Evolutionary conservation across 345 rosid species (phyloP).

Genomic region (Camelina laxa): DNA sequence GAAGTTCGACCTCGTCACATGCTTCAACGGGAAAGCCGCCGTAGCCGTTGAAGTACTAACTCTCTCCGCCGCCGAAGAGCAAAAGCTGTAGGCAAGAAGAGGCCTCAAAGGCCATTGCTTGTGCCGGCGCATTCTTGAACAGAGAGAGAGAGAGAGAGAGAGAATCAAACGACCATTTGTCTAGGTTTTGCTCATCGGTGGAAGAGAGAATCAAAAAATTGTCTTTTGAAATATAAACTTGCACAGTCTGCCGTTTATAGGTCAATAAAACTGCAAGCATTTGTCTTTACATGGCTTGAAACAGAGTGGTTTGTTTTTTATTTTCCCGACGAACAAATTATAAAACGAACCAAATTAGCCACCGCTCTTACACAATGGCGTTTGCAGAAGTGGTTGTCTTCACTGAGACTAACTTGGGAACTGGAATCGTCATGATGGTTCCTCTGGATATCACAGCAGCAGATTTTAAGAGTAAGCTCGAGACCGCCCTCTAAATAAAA

Average conservation of each 20-base stretch:
- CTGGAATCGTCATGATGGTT: conserved; percentile 61
- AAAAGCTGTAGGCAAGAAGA: conserved; percentile 49
- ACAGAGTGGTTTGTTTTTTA: conserved; percentile 18
- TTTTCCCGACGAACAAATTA: not conserved
- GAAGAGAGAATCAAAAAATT: no score
- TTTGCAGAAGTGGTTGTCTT: conserved; percentile 53
- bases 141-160: conserved; percentile 32
- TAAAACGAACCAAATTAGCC: not conserved
- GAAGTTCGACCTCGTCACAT: conserved; percentile 80
- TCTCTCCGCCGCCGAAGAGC: conserved; percentile 31
- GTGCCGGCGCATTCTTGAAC: conserved; percentile 40
- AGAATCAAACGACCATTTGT: conserved; percentile 14
- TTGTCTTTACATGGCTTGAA: conserved; percentile 11
- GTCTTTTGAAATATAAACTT: not conserved
- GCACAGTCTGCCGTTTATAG: conserved; percentile 32
- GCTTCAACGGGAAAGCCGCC: conserved; percentile 72
- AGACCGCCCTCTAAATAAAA: not conserved
- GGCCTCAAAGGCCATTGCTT: conserved; percentile 48
- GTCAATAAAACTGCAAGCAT: conserved; percentile 25
- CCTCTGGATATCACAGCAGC: conserved; percentile 50
- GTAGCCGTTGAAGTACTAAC: conserved; percentile 26
- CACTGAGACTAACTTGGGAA: conserved; percentile 60
- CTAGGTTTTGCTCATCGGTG: conserved; percentile 30
- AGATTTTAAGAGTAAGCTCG: conserved; percentile 58
- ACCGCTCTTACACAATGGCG: conserved; percentile 33